Percentiles rank a stretch among this genome's conserved stretches.
These are phyloP conservation scores for Alnus rubra DNA, from an alignment of 306 rosid species.

Conservation along the genomic window DNA sequence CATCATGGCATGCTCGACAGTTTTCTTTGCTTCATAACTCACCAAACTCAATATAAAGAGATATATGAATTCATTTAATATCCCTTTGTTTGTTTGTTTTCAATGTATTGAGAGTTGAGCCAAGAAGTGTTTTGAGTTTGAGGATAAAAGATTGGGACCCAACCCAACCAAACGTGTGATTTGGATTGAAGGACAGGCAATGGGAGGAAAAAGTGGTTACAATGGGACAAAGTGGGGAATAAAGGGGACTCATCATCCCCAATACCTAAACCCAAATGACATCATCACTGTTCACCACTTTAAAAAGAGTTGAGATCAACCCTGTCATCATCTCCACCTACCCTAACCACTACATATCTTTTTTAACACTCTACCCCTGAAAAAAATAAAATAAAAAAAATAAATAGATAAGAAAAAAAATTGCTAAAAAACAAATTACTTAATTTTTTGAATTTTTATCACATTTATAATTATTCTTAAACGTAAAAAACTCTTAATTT, in stretches of 20 bases:
- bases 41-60: too few species aligned
- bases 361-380: neutral
- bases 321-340: constrained; percentile 64
- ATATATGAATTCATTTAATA: too few species aligned
- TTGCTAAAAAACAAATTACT: too few species aligned
- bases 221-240: neutral
- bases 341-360: constrained; percentile 40
- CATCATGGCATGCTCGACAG: neutral
- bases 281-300: neutral
- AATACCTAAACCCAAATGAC: constrained; percentile 7
- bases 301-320: constrained; percentile 1
- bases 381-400: neutral
- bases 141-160: constrained; percentile 21
- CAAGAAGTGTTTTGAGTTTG: constrained; percentile 17
- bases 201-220: constrained; percentile 32
- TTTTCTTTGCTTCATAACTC: neutral
- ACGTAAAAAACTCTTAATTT: too few species aligned
- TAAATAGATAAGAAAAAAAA: too few species aligned
- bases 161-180: neutral
- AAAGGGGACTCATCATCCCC: neutral
- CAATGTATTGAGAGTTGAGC: constrained; percentile 31
- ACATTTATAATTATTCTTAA: too few species aligned
- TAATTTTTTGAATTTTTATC: too few species aligned
- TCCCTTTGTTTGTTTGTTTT: neutral
- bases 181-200: too few species aligned